Base-by-base conservation (phyloP, 1,284 basidiomycete genomes). In the Malassezia furfur region DNA sequence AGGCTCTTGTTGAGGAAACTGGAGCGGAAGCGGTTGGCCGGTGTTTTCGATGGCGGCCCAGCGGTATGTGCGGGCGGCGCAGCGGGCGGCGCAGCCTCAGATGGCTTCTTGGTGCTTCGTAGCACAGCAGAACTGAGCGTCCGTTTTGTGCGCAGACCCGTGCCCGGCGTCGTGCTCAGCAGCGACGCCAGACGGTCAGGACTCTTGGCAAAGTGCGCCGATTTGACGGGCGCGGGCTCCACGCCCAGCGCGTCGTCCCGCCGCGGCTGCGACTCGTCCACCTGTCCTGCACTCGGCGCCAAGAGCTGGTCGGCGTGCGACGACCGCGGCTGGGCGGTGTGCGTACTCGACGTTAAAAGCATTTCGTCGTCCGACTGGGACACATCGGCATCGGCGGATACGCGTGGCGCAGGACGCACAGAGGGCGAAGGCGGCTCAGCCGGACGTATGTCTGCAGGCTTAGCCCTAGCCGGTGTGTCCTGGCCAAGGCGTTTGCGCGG, bases 1-100 rank as follows among this genome's bases (percentile, higher is more conserved):
- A 70, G 31, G 38, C 68, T 70, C 61, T 70, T 70, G 62, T 66
- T 68, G 45, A 70, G 64, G 61, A 70, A 70, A 50, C 65, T 70
- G 31, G 57, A 55, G 45, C 58, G 59, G 43, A 60, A 60, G n/a
- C 58, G 55, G n/a, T 36, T 19, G 14, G 51, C 43, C 3, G 55
- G 49, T 7, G 60, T 34, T 11, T 47, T 53, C 35, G 38, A 35
- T 14, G 40, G 11, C 3, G 12, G 31, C 17, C 3, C 32, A 15
- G 25, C 4, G 17, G 43, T 8, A 7, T 5, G 28, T 3, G 21
- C 9, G 25, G 43, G 17, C n/a, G 35, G 15, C 14, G 48, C 39
- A 32, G 44, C 36, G 11, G 48, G 12, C 6, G 30, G 38, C 14
- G 35, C 32, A 7, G 41, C 28, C 14, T 40, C 36, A 14, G 50